Evolutionary conservation across 495 filamentous ascomycete species (phyloP), one percentile per base, ranked within the genome.

Genomic region (Filosporella fistucella): DNA sequence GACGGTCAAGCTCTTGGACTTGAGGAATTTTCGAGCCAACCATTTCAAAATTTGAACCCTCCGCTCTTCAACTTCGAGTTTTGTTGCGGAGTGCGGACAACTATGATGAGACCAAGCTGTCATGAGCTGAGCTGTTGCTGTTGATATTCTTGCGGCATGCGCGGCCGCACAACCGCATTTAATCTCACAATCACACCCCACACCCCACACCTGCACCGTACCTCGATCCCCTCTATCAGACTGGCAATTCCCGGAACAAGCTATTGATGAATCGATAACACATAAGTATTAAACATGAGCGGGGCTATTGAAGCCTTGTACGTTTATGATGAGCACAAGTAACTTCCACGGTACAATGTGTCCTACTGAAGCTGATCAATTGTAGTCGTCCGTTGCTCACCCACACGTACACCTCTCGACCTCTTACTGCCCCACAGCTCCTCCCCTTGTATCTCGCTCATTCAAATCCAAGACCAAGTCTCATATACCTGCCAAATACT

Each of bases 281-380:
- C 10, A 17, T 1, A 25, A 11, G 39, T 5, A 41, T 16, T 46
- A 56, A 71, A 52, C 51, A 88, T 88, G 80, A 89, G 82, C 76
- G 81, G 86, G 68, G 81, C 86, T 63, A 85, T 98, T 59, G 91
- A 96, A 76, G 93, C 93, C 58, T 70, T 98, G 59, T 94, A 96
- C 75, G 89, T 98, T 62, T 95, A 84, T 65, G 89, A 96, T 75
- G 89, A 95, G 69, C 77, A 86, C 65, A 89, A 88, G 89, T 93
- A 67, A 59, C 73, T 57, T 34, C 22, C 33, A 38, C 38, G 16
- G 26, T 10, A 28, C 9, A 18, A 5, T 5, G 23, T 3, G 20
- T 14, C 20, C 4, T 42, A 29, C 14, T 5, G 20, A 29, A 10
- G 36, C 42, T 47, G 40, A 57, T 16, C 38, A 45, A 42, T 32